A percentile compares a stretch with the other conserved stretches of the same genome.
These are phyloP conservation scores for Hylodesmum podocarpum DNA, from an alignment of 306 rosid genomes.

Conservation along the genomic window DNA sequence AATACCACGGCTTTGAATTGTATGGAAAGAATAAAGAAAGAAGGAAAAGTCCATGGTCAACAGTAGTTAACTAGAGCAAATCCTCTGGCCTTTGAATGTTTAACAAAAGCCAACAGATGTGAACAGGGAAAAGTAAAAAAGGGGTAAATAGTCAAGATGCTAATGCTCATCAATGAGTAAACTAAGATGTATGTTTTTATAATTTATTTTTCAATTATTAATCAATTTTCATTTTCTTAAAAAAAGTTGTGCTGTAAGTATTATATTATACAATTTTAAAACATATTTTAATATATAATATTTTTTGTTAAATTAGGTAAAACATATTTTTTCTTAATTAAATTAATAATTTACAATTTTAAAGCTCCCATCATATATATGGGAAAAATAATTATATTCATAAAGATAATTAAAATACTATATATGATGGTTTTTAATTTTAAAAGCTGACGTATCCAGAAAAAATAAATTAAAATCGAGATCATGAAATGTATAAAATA, in stretches of 20 bases:
- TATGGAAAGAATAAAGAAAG: neutral
- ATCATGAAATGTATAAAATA: neutral
- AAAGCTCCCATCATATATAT: too few species aligned
- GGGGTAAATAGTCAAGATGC: neutral
- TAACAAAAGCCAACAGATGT: neutral
- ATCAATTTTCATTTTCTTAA: neutral
- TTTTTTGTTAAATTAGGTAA: neutral
- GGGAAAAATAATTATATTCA: too few species aligned
- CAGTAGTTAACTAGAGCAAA: conserved; percentile 6
- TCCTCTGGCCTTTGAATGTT: neutral
- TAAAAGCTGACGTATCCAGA: neutral
- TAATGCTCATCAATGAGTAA: neutral
- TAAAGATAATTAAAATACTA: neutral
- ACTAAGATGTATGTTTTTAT: neutral
- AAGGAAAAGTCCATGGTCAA: conserved; percentile 12
- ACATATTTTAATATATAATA: neutral
- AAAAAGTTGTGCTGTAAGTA: neutral
- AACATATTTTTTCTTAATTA: too few species aligned
- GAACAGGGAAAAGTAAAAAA: neutral
- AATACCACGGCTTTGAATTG: neutral
- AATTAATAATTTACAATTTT: too few species aligned
- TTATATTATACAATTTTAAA: neutral
- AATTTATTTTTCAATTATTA: neutral
- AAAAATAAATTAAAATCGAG: neutral
- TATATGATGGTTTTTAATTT: neutral